A percentile compares a stretch with the other conserved stretches of the same genome.
These are phyloP conservation scores for Pichia californica DNA, from an alignment of 805 yeast genomes.

Conservation along the genomic window DNA sequence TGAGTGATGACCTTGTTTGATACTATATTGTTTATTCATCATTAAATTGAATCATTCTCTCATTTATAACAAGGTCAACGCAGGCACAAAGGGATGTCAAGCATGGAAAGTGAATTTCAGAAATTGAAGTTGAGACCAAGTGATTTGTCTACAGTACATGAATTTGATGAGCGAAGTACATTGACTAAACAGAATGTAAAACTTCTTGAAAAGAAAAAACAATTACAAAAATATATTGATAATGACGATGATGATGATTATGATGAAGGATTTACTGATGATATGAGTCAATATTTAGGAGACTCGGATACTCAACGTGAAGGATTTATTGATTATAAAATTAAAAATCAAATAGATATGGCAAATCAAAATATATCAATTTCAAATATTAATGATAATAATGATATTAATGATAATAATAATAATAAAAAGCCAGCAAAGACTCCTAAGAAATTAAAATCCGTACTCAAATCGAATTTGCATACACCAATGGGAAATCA, in stretches of 20 bases:
- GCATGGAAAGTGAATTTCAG: slow-evolving; percentile 1
- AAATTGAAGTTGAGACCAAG: background rate
- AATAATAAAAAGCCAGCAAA: background rate
- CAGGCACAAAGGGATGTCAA: background rate
- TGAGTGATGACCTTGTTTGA: too few species aligned
- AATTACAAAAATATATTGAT: background rate
- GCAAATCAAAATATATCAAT: too few species aligned
- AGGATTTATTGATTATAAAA: slow-evolving; percentile 2
- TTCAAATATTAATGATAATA: too few species aligned
- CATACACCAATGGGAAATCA: background rate
- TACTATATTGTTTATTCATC: too few species aligned
- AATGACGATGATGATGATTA: background rate
- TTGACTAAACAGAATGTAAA: slow-evolving; percentile 21
- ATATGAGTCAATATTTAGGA: too few species aligned
- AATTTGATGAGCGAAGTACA: slow-evolving; percentile 18
- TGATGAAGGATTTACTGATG: too few species aligned
- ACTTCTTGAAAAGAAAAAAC: slow-evolving; percentile 1
- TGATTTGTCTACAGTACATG: slow-evolving; percentile 23
- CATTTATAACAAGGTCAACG: too few species aligned
- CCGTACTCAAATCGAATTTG: background rate
- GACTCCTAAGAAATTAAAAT: background rate
- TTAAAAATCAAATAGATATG: background rate
- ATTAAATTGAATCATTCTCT: too few species aligned
- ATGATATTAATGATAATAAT: too few species aligned
- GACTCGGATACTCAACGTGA: background rate